Evolutionary conservation across 2,329 filamentous ascomycete species (phyloP), one percentile per base, ranked within the genome.

Genomic region (Phoma sp.): DNA sequence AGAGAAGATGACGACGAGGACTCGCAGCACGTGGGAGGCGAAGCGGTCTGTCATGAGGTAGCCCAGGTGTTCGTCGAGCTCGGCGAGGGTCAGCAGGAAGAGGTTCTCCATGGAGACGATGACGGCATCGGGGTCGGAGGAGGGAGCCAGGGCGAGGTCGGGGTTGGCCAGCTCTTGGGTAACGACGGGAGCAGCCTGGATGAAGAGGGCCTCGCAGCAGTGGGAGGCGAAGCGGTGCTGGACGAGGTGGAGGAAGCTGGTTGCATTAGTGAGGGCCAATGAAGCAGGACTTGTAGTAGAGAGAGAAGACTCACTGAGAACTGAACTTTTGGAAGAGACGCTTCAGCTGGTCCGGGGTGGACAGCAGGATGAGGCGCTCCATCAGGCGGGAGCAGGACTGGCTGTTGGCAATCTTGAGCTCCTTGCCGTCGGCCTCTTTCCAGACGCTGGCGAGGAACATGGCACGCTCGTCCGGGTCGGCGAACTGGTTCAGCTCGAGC

Each of bases 201-300:
- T 81, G 74, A 99, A 98, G 29, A 99, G 83, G 24, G 91, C 91
- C 78, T 99, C 95, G 74, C 93, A 97, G 77, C 94, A 98, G 79
- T 99, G 95, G 57, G 93, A 96, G 5, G 95, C 95, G 70, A 99
- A 99, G 17, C 95, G 89, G 77, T 99, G 95, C 73, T 96, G 93
- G 46, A 97, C 88, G 25, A 99, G 84, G 67, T 93, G 89, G 55
- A 94, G 80, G 76, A 98, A 96, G 76, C 82, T 84, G 64, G 31
- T 33, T 6, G 8, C 62, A 65, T 64, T 57, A 64, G 57, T 40
- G 35, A n/a, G 8, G 9, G 25, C 7, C 9, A 27, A 10, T 29
- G 27, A 10, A 33, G 22, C 10, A 12, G 41, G 38, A 17, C 19
- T 25, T 46, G 41, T 27, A 57, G 32, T 43, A 19, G 22, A 21